A percentile compares a stretch with the other conserved stretches of the same genome.
phyloP scores from a whole-genome alignment of 2,329 filamentous ascomycete species.

The Diplodia intermedia region DNA sequence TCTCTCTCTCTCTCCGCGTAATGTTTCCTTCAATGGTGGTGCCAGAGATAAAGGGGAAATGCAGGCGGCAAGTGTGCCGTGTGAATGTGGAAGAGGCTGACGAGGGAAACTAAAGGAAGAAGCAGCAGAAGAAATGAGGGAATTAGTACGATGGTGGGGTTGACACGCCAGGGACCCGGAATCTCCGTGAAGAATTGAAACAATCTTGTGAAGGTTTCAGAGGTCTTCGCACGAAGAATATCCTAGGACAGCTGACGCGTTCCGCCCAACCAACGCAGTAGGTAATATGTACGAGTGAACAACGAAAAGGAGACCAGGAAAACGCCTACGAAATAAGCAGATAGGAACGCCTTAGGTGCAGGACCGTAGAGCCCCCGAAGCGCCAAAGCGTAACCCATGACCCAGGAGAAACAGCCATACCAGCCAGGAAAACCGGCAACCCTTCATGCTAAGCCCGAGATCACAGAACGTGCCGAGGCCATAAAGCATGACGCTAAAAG shows the following conservation, averaged over 20 bases:
- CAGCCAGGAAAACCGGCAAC: slow-evolving; percentile 16
- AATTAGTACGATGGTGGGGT: not conserved
- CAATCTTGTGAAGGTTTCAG: not conserved
- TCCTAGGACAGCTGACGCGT: not conserved
- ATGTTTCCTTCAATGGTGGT: slow-evolving; percentile 4
- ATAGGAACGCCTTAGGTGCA: slow-evolving; percentile 6
- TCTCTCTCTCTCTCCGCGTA: slow-evolving; percentile 1
- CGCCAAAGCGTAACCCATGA: slow-evolving; percentile 23
- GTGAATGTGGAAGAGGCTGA: not conserved
- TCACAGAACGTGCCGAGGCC: slow-evolving; percentile 24
- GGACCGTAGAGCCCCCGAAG: slow-evolving; percentile 13
- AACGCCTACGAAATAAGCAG: slow-evolving; percentile 12
- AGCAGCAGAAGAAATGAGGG: slow-evolving; percentile 3
- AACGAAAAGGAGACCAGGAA: not conserved
- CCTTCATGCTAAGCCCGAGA: slow-evolving; percentile 26
- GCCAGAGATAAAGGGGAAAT: slow-evolving; percentile 2
- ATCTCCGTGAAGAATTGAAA: not conserved
- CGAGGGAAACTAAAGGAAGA: not conserved
- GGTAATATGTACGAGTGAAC: slow-evolving; percentile 22
- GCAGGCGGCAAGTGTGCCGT: slow-evolving; percentile 11
- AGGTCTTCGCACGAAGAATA: not conserved
- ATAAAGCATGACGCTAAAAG: slow-evolving; percentile 20
- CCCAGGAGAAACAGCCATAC: slow-evolving; percentile 14
- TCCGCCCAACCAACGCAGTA: not conserved
- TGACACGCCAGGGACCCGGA: not conserved